Evolutionary conservation across 768 basidiomycete species (phyloP).

Genomic region (Russula dissimulans): DNA sequence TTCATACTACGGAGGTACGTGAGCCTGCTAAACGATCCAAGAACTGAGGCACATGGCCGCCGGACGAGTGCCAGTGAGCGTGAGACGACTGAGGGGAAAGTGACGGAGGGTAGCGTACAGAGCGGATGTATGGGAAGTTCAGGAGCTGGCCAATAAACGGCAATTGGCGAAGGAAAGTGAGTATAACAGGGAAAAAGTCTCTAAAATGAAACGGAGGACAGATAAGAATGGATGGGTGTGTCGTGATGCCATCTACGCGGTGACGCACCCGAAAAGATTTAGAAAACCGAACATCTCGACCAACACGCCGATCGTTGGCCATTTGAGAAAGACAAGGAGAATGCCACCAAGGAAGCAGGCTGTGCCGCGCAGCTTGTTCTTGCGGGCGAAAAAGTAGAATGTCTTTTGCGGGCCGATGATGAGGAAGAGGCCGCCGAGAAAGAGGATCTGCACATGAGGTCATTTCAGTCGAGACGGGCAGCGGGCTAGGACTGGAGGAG

Average conservation of each 20-base stretch:
- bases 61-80: neutral
- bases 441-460: conserved; percentile 63
- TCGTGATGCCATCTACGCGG: conserved; percentile 26
- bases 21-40: conserved; percentile 30
- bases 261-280: neutral
- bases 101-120: conserved; percentile 41
- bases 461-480: no score
- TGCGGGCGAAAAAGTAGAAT: conserved; percentile 95
- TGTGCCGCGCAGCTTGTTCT: conserved; percentile 88
- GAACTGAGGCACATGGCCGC: conserved; percentile 20
- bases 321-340: conserved; percentile 87
- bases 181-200: conserved; percentile 97
- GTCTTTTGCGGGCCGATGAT: conserved; percentile 98
- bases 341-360: conserved; percentile 85
- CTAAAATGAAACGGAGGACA: conserved; percentile 32
- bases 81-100: neutral
- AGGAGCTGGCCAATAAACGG: conserved; percentile 85
- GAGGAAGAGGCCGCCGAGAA: conserved; percentile 87
- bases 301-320: conserved; percentile 88
- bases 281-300: conserved; percentile 96
- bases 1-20: conserved; percentile 24
- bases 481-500: neutral
- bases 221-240: neutral
- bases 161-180: conserved; percentile 92
- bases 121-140: conserved; percentile 78